Evolutionary conservation across 768 basidiomycete genomes (phyloP).

Genomic region (Psilocybe sp.): DNA sequence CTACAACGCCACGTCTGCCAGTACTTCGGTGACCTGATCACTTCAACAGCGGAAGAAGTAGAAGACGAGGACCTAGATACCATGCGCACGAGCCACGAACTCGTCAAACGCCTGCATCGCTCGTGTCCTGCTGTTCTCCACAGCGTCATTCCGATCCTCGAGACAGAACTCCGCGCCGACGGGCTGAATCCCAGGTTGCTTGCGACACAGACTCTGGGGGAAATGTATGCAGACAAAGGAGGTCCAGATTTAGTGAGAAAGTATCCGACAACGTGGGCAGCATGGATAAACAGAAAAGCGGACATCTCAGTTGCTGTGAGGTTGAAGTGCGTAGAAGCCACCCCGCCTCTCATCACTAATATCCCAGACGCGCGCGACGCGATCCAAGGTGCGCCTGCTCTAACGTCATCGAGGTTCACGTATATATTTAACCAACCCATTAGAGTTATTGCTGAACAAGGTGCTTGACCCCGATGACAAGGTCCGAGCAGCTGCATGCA

Average conservation of each 20-base stretch:
- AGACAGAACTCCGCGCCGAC: slow-evolving; percentile 84
- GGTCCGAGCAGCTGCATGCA: slow-evolving; percentile 83
- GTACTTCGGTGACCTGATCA: slow-evolving; percentile 90
- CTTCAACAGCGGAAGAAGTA: slow-evolving; percentile 29
- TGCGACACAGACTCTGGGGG: slow-evolving; percentile 84
- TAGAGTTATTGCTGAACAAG: slow-evolving; percentile 62
- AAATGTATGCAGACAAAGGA: slow-evolving; percentile 83
- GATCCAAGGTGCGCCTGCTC: slow-evolving; percentile 63
- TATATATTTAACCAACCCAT: background rate
- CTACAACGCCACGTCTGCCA: slow-evolving; percentile 86
- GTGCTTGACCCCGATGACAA: slow-evolving; percentile 88
- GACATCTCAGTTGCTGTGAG: slow-evolving; percentile 75
- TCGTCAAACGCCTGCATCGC: slow-evolving; percentile 79
- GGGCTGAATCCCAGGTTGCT: slow-evolving; percentile 68
- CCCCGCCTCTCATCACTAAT: slow-evolving; percentile 56
- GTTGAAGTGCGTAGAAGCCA: slow-evolving; percentile 73
- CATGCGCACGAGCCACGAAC: slow-evolving; percentile 75
- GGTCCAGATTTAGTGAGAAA: slow-evolving; percentile 73
- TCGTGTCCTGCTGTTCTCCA: slow-evolving; percentile 80
- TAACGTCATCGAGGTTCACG: background rate
- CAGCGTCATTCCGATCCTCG: slow-evolving; percentile 90
- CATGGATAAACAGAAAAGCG: slow-evolving; percentile 76
- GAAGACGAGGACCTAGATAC: slow-evolving; percentile 65
- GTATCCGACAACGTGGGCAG: slow-evolving; percentile 81
- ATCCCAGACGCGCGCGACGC: slow-evolving; percentile 65